A percentile compares a stretch with the other conserved stretches of the same genome.
These are phyloP conservation scores for Botrytis hyacinthi DNA, from an alignment of 2,329 filamentous ascomycete species.

Conservation along the genomic window DNA sequence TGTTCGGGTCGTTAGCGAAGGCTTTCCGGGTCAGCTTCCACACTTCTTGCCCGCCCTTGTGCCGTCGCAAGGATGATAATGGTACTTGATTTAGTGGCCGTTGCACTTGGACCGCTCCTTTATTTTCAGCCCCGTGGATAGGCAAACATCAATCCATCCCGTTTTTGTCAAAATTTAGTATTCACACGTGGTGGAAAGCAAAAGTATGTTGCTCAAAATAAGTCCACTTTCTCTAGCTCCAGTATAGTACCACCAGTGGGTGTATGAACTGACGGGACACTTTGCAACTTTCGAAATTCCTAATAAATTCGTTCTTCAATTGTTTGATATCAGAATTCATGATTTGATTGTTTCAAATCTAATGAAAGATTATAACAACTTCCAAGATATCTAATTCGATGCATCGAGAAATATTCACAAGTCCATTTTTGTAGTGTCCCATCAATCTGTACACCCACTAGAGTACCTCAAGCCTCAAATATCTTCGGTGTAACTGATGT, in stretches of 20 bases:
- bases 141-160: not conserved
- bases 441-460: too few species aligned
- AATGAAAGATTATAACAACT: too few species aligned
- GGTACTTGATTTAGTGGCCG: conserved; percentile 13
- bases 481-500: not conserved
- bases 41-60: conserved; percentile 1
- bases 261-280: too few species aligned
- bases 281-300: too few species aligned
- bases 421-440: too few species aligned
- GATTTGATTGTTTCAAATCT: too few species aligned
- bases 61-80: conserved; percentile 14
- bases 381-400: too few species aligned
- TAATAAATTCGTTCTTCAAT: too few species aligned
- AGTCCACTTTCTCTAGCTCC: not conserved
- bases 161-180: not conserved
- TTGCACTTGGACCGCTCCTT: not conserved
- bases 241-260: not conserved
- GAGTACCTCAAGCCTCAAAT: not conserved
- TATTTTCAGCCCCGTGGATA: not conserved
- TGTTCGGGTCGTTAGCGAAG: conserved; percentile 2
- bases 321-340: too few species aligned
- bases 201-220: not conserved
- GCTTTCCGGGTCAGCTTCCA: conserved; percentile 18
- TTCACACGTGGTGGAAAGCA: not conserved
- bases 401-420: too few species aligned